Base-by-base conservation (phyloP, 345 rosid species). In the Brassica incana region DNA sequence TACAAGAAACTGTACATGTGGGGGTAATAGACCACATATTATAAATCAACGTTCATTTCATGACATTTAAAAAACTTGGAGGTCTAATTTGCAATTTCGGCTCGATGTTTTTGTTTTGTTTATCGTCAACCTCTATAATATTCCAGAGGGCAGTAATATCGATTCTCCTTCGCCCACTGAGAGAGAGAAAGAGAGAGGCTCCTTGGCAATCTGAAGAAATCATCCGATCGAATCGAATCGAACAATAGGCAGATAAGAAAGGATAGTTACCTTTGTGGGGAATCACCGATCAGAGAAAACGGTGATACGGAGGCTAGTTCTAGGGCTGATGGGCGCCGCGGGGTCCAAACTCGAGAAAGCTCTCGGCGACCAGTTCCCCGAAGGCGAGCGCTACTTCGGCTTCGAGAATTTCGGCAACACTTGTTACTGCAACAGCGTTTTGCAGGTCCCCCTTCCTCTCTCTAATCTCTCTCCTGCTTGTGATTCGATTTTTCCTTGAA, bases 331-430 rank as follows among this genome's bases (percentile, higher is more conserved):
- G 99, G 99, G 99, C 10, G 98, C 97, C 62, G 97, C 98, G 60
- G 99, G 98, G 68, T 95, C 99, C 54, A 95, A 90, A 86, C 98
- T 95, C 79, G 99, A 95, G 93, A 95, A 95, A 84, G 99, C 99
- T 80, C 89, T 95, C 43, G 98, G 99, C 82, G 99, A 95, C 85
- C 97, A 92, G 85, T 95, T 95, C 81, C 99, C 99, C 8, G 99
- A 95, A 86, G 99, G 99, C 65, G 98, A 95, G 80, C 93, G 98
- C 15, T 95, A 93, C 85, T 95, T 95, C 65, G 99, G 99, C 65
- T 93, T 95, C 73, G 99, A 95, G 90, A 95, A 95, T 84, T 95
- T 93, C 82, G 99, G 99, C 80, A 95, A 95, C 80, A 95, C 99
- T 77, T 95, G 98, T 77, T 95, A 95, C 85, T 95, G 99, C 74